phyloP scores from a whole-genome alignment of 176 grass and related monocot species.

The Cenchrus fungigraminus region DNA sequence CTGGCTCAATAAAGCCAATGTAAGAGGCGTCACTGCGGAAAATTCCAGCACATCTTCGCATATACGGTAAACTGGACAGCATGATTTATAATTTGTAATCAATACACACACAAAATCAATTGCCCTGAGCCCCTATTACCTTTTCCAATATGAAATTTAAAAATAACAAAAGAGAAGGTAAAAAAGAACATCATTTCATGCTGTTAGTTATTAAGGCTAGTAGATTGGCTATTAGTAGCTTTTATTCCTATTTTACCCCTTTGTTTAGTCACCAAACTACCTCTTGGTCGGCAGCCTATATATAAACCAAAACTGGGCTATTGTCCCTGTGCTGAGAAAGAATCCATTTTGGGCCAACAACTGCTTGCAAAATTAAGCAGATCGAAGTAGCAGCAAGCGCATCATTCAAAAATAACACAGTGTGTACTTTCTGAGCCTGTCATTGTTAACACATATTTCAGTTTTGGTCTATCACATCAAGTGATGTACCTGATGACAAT shows the following conservation, averaged over 20 bases:
- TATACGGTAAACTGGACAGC: slow-evolving; percentile 6
- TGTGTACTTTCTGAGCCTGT: slow-evolving; percentile 5
- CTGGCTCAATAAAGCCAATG: slow-evolving; percentile 2
- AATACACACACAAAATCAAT: slow-evolving; percentile 8
- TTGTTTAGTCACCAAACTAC: too few relatives aligned
- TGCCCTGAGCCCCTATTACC: neutral
- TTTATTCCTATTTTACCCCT: too few relatives aligned
- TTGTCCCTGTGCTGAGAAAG: too few relatives aligned
- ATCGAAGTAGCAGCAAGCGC: slow-evolving; percentile 5
- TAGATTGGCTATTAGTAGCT: too few relatives aligned
- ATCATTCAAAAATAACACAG: neutral
- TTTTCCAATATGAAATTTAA: slow-evolving; percentile 1
- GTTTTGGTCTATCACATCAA: slow-evolving; percentile 6
- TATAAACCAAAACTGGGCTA: too few relatives aligned
- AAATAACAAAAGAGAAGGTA: neutral
- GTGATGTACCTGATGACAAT: neutral
- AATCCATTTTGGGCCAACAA: too few relatives aligned
- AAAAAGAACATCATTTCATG: neutral
- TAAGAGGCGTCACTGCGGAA: neutral
- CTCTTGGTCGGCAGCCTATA: too few relatives aligned
- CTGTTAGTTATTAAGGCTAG: too few relatives aligned
- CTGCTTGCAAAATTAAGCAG: neutral
- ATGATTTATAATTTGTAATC: slow-evolving; percentile 16
- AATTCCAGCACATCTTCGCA: neutral
- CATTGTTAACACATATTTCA: neutral